Conservation (phyloP, 1,284 basidiomycete genomes). For the Mycosarcoma mackinlayi region DNA sequence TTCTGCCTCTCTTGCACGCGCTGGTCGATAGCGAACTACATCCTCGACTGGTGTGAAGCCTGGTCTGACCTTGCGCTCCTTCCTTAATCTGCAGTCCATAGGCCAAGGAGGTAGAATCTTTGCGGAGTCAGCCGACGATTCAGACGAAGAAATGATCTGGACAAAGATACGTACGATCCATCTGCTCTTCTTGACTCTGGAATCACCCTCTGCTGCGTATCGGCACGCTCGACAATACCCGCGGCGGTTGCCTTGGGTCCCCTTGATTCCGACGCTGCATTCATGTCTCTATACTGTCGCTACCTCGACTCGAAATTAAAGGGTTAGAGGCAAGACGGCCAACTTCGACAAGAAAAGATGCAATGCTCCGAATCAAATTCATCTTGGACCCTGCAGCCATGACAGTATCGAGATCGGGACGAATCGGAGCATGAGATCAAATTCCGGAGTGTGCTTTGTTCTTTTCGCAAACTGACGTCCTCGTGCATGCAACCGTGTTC, state of each 20-base stretch:
- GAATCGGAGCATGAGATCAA: background rate
- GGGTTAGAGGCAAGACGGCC: too few relatives aligned
- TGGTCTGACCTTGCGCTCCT: constrained; percentile 88
- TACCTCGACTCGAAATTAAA: background rate
- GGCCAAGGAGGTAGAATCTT: background rate
- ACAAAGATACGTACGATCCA: constrained; percentile 78
- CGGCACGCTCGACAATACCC: constrained; percentile 85
- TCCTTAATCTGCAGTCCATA: constrained; percentile 76
- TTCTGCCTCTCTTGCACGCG: constrained; percentile 31
- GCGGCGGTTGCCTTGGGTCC: constrained; percentile 77
- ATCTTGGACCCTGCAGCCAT: constrained; percentile 21
- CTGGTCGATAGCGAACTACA: constrained; percentile 78
- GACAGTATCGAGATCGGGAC: background rate
- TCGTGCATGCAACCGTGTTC: constrained; percentile 1
- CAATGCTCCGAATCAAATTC: constrained; percentile 3
- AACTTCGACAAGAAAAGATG: background rate
- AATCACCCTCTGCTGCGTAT: constrained; percentile 85
- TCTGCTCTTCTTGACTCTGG: constrained; percentile 84
- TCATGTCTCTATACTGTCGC: constrained; percentile 2
- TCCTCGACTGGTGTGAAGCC: constrained; percentile 96
- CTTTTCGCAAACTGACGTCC: constrained; percentile 1
- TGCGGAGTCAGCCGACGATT: background rate
- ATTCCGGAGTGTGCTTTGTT: too few relatives aligned
- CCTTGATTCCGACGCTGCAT: constrained; percentile 62
- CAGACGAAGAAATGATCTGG: too few relatives aligned